phyloP scores from a whole-genome alignment of 495 filamentous ascomycete species.

The Aspergillus conjunctus region DNA sequence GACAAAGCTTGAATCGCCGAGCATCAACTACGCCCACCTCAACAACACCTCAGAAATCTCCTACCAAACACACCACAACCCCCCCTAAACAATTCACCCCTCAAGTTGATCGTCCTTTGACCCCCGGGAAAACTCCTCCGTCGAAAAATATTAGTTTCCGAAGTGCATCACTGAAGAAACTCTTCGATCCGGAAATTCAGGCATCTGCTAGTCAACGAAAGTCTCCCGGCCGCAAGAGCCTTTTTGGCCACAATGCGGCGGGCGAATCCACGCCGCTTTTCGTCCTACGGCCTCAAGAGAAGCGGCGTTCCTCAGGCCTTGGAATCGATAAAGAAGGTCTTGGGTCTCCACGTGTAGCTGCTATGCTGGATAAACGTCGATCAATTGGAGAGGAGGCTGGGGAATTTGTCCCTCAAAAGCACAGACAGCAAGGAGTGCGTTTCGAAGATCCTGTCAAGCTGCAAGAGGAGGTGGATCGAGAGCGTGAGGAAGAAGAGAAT shows the following conservation, averaged over 20 bases:
- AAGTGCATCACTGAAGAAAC: slow-evolving; percentile 57
- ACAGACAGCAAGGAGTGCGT: slow-evolving; percentile 50
- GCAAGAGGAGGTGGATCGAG: slow-evolving; percentile 68
- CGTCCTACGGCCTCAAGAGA: slow-evolving; percentile 63
- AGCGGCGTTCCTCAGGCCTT: slow-evolving; percentile 68
- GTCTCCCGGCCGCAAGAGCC: slow-evolving; percentile 42
- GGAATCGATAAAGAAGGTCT: slow-evolving; percentile 75
- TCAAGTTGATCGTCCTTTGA: slow-evolving; percentile 48
- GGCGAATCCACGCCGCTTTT: slow-evolving; percentile 64
- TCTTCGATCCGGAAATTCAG: slow-evolving; percentile 52
- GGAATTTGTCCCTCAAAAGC: slow-evolving; percentile 59
- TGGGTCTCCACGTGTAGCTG: slow-evolving; percentile 75
- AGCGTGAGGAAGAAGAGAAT: slow-evolving; percentile 64
- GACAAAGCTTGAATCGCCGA: slow-evolving; percentile 48
- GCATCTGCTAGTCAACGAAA: slow-evolving; percentile 41
- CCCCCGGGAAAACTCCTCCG: slow-evolving; percentile 55
- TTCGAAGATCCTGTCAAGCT: slow-evolving; percentile 69
- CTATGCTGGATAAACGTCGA: slow-evolving; percentile 69
- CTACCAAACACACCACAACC: slow-evolving; percentile 50
- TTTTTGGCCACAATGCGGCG: slow-evolving; percentile 62
- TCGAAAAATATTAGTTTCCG: slow-evolving; percentile 47
- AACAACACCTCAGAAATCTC: slow-evolving; percentile 35
- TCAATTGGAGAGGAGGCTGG: slow-evolving; percentile 69
- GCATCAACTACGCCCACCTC: slow-evolving; percentile 50
- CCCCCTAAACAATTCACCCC: slow-evolving; percentile 56